Conservation (phyloP, 2,329 filamentous ascomycete species). For the Nemania sp. region DNA sequence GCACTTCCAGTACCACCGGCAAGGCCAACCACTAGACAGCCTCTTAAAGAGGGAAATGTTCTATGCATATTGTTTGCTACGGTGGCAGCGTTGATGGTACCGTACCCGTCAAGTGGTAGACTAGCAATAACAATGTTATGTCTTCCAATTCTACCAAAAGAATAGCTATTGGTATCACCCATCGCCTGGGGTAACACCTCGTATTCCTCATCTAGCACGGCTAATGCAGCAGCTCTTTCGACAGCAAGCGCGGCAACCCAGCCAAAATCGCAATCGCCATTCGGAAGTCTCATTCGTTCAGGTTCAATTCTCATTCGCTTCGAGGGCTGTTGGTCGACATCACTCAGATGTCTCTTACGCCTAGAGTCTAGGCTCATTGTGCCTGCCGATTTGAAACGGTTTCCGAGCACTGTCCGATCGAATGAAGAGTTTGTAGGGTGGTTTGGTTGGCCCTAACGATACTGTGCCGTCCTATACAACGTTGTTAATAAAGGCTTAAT, state of each 20-base stretch:
- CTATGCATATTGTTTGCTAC: constrained; percentile 40
- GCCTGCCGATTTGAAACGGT: neutral
- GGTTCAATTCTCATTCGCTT: neutral
- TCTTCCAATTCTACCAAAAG: constrained; percentile 38
- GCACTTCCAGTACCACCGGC: constrained; percentile 41
- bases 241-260: constrained; percentile 52
- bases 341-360: neutral
- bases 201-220: constrained; percentile 50
- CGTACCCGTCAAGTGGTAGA: constrained; percentile 39
- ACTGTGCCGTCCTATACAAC: neutral
- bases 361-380: neutral
- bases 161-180: constrained; percentile 43
- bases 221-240: constrained; percentile 49
- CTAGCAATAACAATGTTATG: constrained; percentile 41
- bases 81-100: constrained; percentile 37
- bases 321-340: neutral
- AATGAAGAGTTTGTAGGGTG: neutral
- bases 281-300: neutral
- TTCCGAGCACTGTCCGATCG: neutral
- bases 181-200: constrained; percentile 15
- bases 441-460: no score
- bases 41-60: constrained; percentile 37
- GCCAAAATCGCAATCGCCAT: constrained; percentile 46
- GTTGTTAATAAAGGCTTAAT: neutral
- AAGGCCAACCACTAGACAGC: constrained; percentile 47